Conservation (phyloP, 83 land plant genomes). For the Thuja plicata region DNA sequence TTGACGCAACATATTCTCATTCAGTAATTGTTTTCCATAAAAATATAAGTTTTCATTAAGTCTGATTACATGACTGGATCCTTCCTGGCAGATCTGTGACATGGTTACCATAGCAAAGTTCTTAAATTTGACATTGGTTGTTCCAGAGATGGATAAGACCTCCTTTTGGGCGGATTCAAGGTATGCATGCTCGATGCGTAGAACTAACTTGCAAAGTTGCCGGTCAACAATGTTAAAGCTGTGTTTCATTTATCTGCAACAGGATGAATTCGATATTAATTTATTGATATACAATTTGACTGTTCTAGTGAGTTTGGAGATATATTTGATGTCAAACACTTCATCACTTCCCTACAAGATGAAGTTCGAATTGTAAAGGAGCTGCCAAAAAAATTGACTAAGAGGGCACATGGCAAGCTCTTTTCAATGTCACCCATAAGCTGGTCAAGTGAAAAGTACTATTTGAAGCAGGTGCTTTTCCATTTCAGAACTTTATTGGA, state of each 20-base stretch:
- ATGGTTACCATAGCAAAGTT: constrained; percentile 83
- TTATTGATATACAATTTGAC: not conserved
- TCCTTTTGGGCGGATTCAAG: constrained; percentile 85
- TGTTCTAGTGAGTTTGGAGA: constrained; percentile 47
- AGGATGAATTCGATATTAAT: not conserved
- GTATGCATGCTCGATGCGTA: constrained; percentile 14
- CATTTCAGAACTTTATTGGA: constrained; percentile 10
- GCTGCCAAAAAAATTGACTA: constrained; percentile 25
- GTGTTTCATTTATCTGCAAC: not conserved
- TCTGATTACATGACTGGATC: not conserved
- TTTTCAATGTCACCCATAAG: constrained; percentile 44
- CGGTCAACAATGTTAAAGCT: not conserved
- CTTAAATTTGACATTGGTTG: constrained; percentile 75
- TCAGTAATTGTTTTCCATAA: not conserved
- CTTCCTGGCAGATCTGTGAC: constrained; percentile 75
- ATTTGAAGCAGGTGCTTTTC: constrained; percentile 34
- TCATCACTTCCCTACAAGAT: constrained; percentile 35
- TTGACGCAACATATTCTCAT: not conserved
- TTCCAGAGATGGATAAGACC: constrained; percentile 91
- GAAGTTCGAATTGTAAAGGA: constrained; percentile 31
- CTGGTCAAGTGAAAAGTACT: constrained; percentile 43
- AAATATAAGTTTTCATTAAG: not conserved
- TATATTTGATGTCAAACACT: constrained; percentile 43
- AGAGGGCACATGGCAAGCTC: constrained; percentile 5
- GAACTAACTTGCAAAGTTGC: not conserved